Conservation (phyloP, 495 filamentous ascomycete species). For the Aspergillus diversus region DNA sequence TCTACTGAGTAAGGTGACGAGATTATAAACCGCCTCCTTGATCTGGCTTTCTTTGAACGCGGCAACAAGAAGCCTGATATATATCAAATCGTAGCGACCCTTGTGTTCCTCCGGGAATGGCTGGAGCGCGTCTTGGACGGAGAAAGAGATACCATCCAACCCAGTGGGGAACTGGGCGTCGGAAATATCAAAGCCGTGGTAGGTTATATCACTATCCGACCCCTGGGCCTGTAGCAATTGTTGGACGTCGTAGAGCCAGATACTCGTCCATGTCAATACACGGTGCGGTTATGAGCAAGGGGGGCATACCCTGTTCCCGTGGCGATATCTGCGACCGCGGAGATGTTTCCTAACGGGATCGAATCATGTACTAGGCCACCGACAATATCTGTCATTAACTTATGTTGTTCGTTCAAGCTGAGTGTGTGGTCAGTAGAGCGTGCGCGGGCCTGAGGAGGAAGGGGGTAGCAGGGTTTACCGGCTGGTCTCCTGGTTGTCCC, state of each 20-base stretch:
- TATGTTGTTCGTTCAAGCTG: slow-evolving; percentile 20
- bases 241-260: slow-evolving; percentile 32
- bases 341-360: slow-evolving; percentile 28
- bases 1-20: slow-evolving; percentile 38
- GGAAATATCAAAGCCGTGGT: slow-evolving; percentile 46
- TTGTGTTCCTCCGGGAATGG: slow-evolving; percentile 35
- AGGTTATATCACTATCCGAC: not conserved
- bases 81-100: slow-evolving; percentile 39
- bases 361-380: slow-evolving; percentile 33
- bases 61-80: slow-evolving; percentile 36
- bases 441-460: too few species aligned
- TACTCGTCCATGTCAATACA: slow-evolving; percentile 10
- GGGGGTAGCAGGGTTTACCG: too few species aligned
- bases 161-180: slow-evolving; percentile 30
- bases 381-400: slow-evolving; percentile 20
- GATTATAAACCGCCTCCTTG: slow-evolving; percentile 25
- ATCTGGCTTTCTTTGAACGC: slow-evolving; percentile 32
- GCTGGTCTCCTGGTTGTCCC: too few species aligned
- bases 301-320: slow-evolving; percentile 43
- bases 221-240: slow-evolving; percentile 4
- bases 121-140: slow-evolving; percentile 35
- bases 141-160: slow-evolving; percentile 20
- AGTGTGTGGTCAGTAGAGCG: not conserved
- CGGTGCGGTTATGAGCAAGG: not conserved
- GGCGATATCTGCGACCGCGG: slow-evolving; percentile 38